These are phyloP conservation scores for Picocystis sp. DNA, from an alignment of 163 green algal species.

Conservation along the genomic window DNA sequence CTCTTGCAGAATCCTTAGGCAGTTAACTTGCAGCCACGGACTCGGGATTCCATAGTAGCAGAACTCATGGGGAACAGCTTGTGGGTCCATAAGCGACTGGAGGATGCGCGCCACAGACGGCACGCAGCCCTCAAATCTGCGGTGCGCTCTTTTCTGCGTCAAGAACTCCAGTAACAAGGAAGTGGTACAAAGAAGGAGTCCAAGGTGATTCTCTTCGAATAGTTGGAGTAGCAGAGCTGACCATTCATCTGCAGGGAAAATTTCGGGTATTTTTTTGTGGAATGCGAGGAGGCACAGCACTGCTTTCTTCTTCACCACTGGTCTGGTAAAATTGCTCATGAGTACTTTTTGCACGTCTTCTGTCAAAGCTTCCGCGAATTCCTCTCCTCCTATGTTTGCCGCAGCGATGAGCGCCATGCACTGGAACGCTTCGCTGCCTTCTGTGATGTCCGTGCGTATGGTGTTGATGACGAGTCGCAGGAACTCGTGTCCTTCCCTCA, in stretches of 20 bases:
- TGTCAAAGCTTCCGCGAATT: conserved; percentile 84
- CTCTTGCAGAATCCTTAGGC: conserved; percentile 81
- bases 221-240: conserved; percentile 37
- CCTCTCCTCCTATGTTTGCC: conserved; percentile 59
- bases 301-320: conserved; percentile 91
- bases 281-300: conserved; percentile 83
- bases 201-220: conserved; percentile 40
- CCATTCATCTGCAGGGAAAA: conserved; percentile 34
- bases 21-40: conserved; percentile 89
- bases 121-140: conserved; percentile 65
- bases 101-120: conserved; percentile 60
- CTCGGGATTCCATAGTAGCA: conserved; percentile 95
- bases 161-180: not conserved
- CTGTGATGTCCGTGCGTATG: conserved; percentile 88
- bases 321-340: conserved; percentile 38
- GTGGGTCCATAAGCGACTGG: conserved; percentile 40
- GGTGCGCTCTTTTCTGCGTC: conserved; percentile 2
- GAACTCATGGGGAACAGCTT: conserved; percentile 74
- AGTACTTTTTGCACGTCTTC: conserved; percentile 81
- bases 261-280: conserved; percentile 59
- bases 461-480: conserved; percentile 92
- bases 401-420: conserved; percentile 83
- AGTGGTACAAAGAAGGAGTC: conserved; percentile 1
- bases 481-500: conserved; percentile 95
- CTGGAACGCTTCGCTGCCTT: conserved; percentile 86